Evolutionary conservation across 352 stramenopile genomes (phyloP), one percentile per base, ranked within the genome.

Genomic region (Globisporangium barbulae): DNA sequence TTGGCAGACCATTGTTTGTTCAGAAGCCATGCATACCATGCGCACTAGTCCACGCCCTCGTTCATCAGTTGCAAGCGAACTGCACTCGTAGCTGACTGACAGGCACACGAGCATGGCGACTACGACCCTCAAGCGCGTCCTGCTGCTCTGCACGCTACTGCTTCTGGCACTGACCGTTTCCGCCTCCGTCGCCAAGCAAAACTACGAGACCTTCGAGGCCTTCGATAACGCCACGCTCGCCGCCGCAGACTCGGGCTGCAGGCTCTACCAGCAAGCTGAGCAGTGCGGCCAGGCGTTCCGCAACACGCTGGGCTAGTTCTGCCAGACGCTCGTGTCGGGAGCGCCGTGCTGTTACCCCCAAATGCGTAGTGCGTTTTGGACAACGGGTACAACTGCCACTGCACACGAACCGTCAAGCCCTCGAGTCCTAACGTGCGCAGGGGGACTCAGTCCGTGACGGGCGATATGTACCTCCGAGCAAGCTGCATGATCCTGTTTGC

Each of bases 251-350:
- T 88, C 78, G 0, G 83, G 80, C 53, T 91, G 83, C 39, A 73
- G 72, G 0, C 56, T 90, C 13, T 91, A 80, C 44, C 76, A 89
- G 49, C 70, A 79, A 64, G 84, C 72, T 1, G 82, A 78, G 0
- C 66, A 82, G 35, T 91, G 82, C 48, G 73, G 85, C 64, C 78
- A 81, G 22, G 82, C 82, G 7, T 89, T 89, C 60, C 82, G 72
- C 25, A 77, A 79, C n/a, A 59, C 64, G 6, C 78, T 71, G 0
- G 82, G 82, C 1, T 78, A 91, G 56, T 91, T 91, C 63, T 91
- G 82, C 64, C 69, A 83, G 30, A 78, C 75, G 35, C 52, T 91
- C 48, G 69, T 70, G 25, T 82, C 76, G 0, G 78, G 78, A 2
- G 67, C 72, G 19, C 78, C 83, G 21, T 91, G 83, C 59, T 91